Base-by-base conservation (phyloP, 352 stramenopile species). In the Globisporangium alternatum region DNA sequence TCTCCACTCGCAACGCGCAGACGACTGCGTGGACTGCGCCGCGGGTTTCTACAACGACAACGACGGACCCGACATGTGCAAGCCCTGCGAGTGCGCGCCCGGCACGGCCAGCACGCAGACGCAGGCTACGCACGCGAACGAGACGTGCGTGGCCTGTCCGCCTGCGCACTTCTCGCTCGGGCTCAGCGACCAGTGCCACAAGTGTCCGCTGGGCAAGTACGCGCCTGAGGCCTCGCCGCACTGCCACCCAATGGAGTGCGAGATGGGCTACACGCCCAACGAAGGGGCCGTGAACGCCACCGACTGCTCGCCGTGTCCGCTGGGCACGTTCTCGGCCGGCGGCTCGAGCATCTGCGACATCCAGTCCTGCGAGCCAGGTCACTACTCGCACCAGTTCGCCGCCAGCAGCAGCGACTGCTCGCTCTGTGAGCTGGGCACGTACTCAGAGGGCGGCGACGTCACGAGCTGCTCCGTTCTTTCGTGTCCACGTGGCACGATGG, bases 131-230 rank as follows among this genome's bases (percentile, higher is more conserved):
- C 39, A 70, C 25, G 30, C 41, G 10, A 67, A 61, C 0, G 28
- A 47, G 31, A 71, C 54, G 8, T 81, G 74, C 25, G 17, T 48
- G 35, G 25, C 62, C 0, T 81, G 74, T 19, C 54, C 74, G 7
- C 49, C 56, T 0, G 66, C 65, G 21, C 67, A 74, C 19, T 75
- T 73, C 55, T 75, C 71, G 2, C 37, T 55, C 0, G 71, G 74
- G 15, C 62, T 68, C 47, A 79, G 71, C 53, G 74, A 81, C 53
- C 68, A 77, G 52, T 81, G 74, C 64, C 74, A 76, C 62, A 64
- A 64, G 33, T 81, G 74, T n/a, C 44, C 57, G 5, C 60, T 56
- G 28, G 69, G 72, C 59, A 81, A 74, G 31, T 79, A 66, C 56
- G 56, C 71, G 8, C 59, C 53, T 0, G 66, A 64, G 13, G 69